A percentile compares a stretch with the other conserved stretches of the same genome.
phyloP scores from a whole-genome alignment of 2,329 filamentous ascomycete species.

The Hypoxylon sp. region DNA sequence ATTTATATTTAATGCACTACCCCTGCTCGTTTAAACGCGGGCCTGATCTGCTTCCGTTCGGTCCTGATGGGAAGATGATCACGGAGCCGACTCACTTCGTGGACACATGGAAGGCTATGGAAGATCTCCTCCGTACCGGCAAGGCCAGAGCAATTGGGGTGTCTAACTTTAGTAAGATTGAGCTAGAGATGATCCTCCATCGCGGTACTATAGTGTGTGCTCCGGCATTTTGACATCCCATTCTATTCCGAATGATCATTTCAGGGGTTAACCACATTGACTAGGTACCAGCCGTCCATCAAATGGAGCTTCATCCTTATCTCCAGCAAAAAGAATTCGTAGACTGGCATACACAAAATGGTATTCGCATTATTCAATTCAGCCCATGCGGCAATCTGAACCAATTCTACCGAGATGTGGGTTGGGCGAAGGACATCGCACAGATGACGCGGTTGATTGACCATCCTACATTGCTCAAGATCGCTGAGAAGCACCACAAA shows the following conservation, averaged over 20 bases:
- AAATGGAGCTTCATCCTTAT: conserved; percentile 51
- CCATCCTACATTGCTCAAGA: neutral
- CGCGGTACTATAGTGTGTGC: neutral
- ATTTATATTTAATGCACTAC: conserved; percentile 9
- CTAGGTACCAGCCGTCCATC: conserved; percentile 51
- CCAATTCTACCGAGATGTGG: conserved; percentile 52
- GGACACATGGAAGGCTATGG: conserved; percentile 55
- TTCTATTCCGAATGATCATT: neutral
- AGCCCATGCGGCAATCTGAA: conserved; percentile 56
- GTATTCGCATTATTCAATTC: conserved; percentile 46
- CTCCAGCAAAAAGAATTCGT: conserved; percentile 47
- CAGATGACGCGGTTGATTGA: conserved; percentile 52
- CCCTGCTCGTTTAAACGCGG: neutral
- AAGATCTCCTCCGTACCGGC: conserved; percentile 49
- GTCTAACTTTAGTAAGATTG: conserved; percentile 69
- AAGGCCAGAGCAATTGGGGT: conserved; percentile 62
- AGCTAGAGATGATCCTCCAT: conserved; percentile 57
- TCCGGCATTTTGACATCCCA: neutral
- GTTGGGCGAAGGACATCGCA: conserved; percentile 53
- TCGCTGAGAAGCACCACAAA: neutral
- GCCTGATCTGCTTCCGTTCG: conserved; percentile 34
- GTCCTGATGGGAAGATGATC: conserved; percentile 43
- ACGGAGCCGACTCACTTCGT: conserved; percentile 45
- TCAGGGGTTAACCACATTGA: conserved; percentile 48
- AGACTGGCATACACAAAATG: conserved; percentile 45